Conservation (phyloP, 345 rosid genomes). For the Clarkia xantiana region DNA sequence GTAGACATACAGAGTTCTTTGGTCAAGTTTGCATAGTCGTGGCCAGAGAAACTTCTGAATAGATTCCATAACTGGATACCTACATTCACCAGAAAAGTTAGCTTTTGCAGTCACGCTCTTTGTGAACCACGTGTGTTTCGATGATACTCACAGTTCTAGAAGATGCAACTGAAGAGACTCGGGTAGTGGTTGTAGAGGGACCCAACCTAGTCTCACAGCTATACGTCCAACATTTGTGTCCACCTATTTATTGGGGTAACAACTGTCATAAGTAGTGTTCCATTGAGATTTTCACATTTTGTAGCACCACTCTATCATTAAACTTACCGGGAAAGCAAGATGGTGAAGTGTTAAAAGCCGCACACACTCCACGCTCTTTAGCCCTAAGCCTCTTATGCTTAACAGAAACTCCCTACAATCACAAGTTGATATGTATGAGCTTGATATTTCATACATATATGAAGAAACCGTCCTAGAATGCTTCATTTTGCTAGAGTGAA, state of each 20-base stretch:
- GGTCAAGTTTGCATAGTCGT: constrained; percentile 88
- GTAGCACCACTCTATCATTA: background rate
- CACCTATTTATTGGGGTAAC: constrained; percentile 34
- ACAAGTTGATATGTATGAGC: background rate
- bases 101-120: constrained; percentile 5
- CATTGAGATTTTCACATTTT: too few relatives aligned
- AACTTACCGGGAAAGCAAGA: constrained; percentile 92
- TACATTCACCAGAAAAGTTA: constrained; percentile 12
- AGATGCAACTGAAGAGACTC: constrained; percentile 97
- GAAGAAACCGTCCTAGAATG: background rate
- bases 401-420: constrained; percentile 66
- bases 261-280: constrained; percentile 8
- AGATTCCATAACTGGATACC: constrained; percentile 90
- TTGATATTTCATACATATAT: background rate
- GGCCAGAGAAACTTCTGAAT: constrained; percentile 98
- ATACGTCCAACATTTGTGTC: constrained; percentile 99
- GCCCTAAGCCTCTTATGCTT: constrained; percentile 71
- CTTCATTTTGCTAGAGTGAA: background rate
- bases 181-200: constrained; percentile 90
- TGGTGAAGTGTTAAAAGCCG: constrained; percentile 92
- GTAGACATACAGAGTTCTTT: constrained; percentile 55
- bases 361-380: constrained; percentile 97
- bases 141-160: constrained; percentile 60
- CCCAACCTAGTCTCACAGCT: constrained; percentile 98
- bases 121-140: constrained; percentile 3